phyloP scores from a whole-genome alignment of 179 eudicot species.

The Silene vulgaris region DNA sequence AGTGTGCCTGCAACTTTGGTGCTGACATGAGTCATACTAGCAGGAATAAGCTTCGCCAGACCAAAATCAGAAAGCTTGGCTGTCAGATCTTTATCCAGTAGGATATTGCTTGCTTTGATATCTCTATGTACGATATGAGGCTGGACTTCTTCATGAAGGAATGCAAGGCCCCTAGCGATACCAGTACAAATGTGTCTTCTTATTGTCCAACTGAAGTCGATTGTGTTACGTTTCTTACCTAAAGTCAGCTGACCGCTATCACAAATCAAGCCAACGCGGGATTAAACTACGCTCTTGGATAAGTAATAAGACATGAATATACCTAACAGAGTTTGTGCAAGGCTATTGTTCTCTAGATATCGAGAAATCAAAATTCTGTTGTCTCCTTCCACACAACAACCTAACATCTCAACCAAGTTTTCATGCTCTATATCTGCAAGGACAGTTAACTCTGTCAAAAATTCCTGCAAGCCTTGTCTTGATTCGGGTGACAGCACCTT shows the following conservation, averaged over 20 bases:
- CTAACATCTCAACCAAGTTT: conserved; percentile 53
- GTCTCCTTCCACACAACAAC: conserved; percentile 50
- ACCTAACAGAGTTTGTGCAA: conserved; percentile 59
- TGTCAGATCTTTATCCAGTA: conserved; percentile 67
- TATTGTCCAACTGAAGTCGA: conserved; percentile 53
- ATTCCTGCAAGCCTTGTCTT: conserved; percentile 53
- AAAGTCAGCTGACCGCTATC: conserved; percentile 15
- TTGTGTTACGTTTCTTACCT: conserved; percentile 40
- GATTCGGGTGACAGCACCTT: conserved; percentile 57
- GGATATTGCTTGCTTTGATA: conserved; percentile 85
- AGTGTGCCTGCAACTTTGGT: conserved; percentile 87
- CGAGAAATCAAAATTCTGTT: conserved; percentile 50
- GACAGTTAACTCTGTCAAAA: conserved; percentile 47
- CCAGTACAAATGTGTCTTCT: conserved; percentile 58
- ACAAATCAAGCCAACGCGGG: not conserved
- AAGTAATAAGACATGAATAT: not conserved
- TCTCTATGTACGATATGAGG: conserved; percentile 84
- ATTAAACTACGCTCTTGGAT: not conserved
- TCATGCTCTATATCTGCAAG: conserved; percentile 48
- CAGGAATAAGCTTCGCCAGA: conserved; percentile 77
- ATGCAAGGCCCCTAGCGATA: conserved; percentile 70
- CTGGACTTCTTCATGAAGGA: conserved; percentile 67
- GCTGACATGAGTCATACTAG: conserved; percentile 62
- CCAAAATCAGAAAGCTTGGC: conserved; percentile 93
- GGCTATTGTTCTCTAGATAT: conserved; percentile 54